phyloP scores from a whole-genome alignment of 2,329 filamentous ascomycete species.

The Sarocladium brachiariae region DNA sequence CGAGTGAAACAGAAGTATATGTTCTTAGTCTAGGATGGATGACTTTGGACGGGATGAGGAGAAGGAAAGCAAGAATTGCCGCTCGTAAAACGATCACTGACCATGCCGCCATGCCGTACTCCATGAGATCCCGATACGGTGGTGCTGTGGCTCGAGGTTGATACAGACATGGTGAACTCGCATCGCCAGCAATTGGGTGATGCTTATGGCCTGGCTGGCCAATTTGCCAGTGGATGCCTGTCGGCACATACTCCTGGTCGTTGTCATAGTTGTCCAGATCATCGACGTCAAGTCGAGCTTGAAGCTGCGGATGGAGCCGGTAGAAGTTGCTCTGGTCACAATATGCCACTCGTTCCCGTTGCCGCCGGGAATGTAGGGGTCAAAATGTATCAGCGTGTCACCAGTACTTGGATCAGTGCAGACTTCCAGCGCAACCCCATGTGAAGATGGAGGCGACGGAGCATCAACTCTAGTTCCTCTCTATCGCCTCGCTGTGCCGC shows the following conservation, averaged over 20 bases:
- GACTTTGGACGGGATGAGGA: slow-evolving; percentile 20
- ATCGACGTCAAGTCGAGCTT: slow-evolving; percentile 42
- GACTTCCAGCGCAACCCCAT: too few species aligned
- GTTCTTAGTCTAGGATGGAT: slow-evolving; percentile 39
- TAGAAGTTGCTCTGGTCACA: slow-evolving; percentile 54
- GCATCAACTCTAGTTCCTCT: too few species aligned
- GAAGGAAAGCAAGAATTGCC: slow-evolving; percentile 50
- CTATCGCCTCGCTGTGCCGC: too few species aligned
- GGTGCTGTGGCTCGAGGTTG: slow-evolving; percentile 15
- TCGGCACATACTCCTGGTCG: slow-evolving; percentile 24
- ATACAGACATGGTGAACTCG: slow-evolving; percentile 34
- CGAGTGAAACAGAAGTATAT: slow-evolving; percentile 6
- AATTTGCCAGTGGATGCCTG: slow-evolving; percentile 55
- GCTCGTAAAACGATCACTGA: slow-evolving; percentile 53
- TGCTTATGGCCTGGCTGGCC: slow-evolving; percentile 49
- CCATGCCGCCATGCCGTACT: slow-evolving; percentile 32
- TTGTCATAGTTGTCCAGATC: slow-evolving; percentile 20
- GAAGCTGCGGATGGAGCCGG: slow-evolving; percentile 58
- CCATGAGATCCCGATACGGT: slow-evolving; percentile 20
- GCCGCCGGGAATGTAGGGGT: slow-evolving; percentile 25
- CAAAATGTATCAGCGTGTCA: too few species aligned
- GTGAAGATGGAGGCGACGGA: too few species aligned
- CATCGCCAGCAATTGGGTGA: slow-evolving; percentile 49
- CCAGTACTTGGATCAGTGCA: too few species aligned
- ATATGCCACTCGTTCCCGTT: slow-evolving; percentile 22